A percentile compares a stretch with the other conserved stretches of the same genome.
These are phyloP conservation scores for Chlorella variabilis DNA, from an alignment of 163 green algal species.

Conservation along the genomic window DNA sequence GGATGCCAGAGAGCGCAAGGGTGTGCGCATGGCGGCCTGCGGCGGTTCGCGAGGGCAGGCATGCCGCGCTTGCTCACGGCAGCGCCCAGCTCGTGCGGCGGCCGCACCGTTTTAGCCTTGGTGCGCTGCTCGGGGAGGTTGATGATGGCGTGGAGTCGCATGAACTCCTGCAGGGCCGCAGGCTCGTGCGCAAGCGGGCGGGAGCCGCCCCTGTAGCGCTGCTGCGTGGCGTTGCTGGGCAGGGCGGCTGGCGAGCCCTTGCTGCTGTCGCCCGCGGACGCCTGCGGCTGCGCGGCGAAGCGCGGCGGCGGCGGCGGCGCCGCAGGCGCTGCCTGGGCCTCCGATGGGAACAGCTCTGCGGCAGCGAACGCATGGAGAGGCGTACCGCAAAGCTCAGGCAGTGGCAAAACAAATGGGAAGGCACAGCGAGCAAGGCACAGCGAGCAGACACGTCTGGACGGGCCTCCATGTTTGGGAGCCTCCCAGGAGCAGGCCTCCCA, in stretches of 20 bases:
- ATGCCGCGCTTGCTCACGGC: neutral
- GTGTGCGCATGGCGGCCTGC: too few species aligned
- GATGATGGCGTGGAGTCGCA: conserved; percentile 17
- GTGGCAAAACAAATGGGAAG: neutral
- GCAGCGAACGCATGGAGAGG: neutral
- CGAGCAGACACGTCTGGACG: too few species aligned
- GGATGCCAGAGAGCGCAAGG: too few species aligned
- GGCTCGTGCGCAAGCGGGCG: neutral
- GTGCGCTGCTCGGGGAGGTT: neutral
- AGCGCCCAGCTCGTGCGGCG: too few species aligned
- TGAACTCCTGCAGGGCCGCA: conserved; percentile 4
- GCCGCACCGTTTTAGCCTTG: neutral
- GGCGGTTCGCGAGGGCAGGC: neutral
- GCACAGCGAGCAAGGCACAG: neutral
- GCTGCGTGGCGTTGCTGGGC: neutral
- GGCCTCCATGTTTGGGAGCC: too few species aligned
- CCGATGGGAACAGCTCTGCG: conserved; percentile 7
- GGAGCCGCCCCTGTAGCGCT: neutral
- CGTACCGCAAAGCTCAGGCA: neutral
- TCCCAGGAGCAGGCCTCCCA: too few species aligned
- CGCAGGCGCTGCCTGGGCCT: conserved; percentile 1
- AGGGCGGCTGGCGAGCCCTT: neutral
- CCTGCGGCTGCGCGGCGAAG: neutral
- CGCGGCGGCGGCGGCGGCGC: neutral
- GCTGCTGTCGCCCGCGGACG: neutral